These are phyloP conservation scores for Cunninghamia lanceolata DNA, from an alignment of 75 land plant species.

Conservation along the genomic window DNA sequence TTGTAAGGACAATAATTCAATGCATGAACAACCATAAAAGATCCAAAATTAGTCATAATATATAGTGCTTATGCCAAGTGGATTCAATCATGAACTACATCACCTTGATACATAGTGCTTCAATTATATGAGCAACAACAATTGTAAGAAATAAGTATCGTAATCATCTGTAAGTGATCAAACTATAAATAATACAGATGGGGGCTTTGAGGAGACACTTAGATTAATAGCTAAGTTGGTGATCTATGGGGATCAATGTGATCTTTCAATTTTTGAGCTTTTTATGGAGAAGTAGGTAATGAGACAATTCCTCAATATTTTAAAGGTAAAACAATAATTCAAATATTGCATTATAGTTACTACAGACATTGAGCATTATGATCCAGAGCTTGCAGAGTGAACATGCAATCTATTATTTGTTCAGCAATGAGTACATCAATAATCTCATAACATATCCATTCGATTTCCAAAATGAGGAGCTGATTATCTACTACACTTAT, in stretches of 20 bases:
- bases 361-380: too few relatives aligned
- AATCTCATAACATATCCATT: constrained; percentile 58
- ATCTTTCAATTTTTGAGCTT: constrained; percentile 70
- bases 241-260: constrained; percentile 73
- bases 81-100: too few relatives aligned
- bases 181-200: constrained; percentile 41
- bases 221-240: constrained; percentile 70
- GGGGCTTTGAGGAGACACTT: constrained; percentile 59
- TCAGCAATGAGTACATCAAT: too few relatives aligned
- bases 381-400: too few relatives aligned
- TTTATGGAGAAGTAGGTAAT: constrained; percentile 82
- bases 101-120: too few relatives aligned
- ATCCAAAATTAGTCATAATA: too few relatives aligned
- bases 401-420: too few relatives aligned
- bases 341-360: constrained; percentile 56
- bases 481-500: constrained; percentile 56
- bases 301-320: constrained; percentile 54
- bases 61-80: too few relatives aligned
- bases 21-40: too few relatives aligned
- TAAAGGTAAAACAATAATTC: constrained; percentile 50
- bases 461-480: constrained; percentile 61
- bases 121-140: too few relatives aligned
- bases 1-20: too few relatives aligned
- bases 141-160: too few relatives aligned
- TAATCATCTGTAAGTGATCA: constrained; percentile 45